Percentiles rank a stretch among this genome's conserved stretches.
Evolutionary conservation across 106 monocot species (phyloP).

Genomic region (Apostasia shenzhenica): DNA sequence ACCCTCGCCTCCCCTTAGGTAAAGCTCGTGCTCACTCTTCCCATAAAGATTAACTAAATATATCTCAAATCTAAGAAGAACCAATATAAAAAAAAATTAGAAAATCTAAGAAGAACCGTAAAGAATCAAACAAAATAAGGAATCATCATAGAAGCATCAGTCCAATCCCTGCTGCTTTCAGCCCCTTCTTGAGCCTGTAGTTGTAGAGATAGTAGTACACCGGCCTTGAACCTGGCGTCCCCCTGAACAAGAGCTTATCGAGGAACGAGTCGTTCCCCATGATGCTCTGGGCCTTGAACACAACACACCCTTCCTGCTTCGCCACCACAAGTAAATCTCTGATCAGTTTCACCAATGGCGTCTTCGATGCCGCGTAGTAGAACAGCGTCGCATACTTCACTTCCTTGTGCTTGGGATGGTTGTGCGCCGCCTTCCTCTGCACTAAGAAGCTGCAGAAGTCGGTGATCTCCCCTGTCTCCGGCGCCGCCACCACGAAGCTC

Average conservation of each 20-base stretch:
- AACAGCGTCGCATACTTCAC: conserved; percentile 64
- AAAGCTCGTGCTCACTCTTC: too few species aligned
- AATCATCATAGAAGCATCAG: not conserved
- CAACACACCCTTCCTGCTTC: conserved; percentile 51
- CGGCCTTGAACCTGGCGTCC: conserved; percentile 34
- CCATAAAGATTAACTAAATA: too few species aligned
- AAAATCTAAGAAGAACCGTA: too few species aligned
- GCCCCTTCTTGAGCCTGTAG: conserved; percentile 19
- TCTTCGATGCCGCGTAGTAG: conserved; percentile 55
- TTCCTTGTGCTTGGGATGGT: conserved; percentile 35
- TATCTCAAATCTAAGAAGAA: too few species aligned
- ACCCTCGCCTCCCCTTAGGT: too few species aligned
- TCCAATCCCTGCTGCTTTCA: not conserved
- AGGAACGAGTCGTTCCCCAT: conserved; percentile 71
- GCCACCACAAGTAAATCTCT: conserved; percentile 68
- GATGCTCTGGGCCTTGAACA: conserved; percentile 62
- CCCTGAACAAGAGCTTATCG: conserved; percentile 62
- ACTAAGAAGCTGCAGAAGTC: conserved; percentile 73
- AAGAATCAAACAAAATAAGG: too few species aligned
- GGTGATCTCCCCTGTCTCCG: conserved; percentile 43
- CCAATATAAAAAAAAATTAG: too few species aligned
- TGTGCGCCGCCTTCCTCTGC: conserved; percentile 40
- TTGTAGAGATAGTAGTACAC: conserved; percentile 73
- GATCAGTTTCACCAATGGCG: conserved; percentile 53
- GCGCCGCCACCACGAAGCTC: conserved; percentile 52